Percentiles rank a stretch among this genome's conserved stretches.
phyloP scores from a whole-genome alignment of 345 rosid species.

The Reutealis trisperma region DNA sequence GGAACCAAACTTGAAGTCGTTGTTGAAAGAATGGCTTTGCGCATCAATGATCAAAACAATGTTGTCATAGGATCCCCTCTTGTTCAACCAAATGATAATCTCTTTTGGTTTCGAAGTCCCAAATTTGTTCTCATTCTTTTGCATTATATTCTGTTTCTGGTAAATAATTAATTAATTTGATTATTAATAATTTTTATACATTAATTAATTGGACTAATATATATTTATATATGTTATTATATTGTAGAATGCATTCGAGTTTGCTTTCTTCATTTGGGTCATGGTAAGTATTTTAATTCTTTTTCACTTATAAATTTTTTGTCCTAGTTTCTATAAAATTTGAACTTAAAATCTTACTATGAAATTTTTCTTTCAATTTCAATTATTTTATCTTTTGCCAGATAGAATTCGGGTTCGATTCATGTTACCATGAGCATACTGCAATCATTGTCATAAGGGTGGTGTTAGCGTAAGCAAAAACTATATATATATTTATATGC shows the following conservation, averaged over 20 bases:
- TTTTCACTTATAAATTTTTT: neutral
- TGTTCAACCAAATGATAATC: constrained; percentile 1
- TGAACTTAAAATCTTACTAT: too few species aligned
- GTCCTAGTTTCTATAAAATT: neutral
- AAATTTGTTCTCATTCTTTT: constrained; percentile 1
- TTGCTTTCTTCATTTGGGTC: constrained; percentile 4
- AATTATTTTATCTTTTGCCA: neutral
- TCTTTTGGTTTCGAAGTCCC: constrained; percentile 7
- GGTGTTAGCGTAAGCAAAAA: constrained; percentile 3
- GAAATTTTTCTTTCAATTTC: too few species aligned
- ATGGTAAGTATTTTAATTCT: neutral
- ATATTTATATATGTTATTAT: too few species aligned
- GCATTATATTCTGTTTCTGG: constrained; percentile 1
- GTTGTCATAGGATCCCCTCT: constrained; percentile 7
- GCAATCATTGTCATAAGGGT: neutral
- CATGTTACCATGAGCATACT: neutral
- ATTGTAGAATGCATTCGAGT: constrained; percentile 5
- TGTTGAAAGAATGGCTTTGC: constrained; percentile 4
- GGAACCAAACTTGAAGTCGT: constrained; percentile 10
- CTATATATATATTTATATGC: too few species aligned
- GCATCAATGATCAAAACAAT: neutral
- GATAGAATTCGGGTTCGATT: constrained; percentile 1
- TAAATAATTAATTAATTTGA: neutral
- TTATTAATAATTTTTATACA: too few species aligned
- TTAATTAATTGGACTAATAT: too few species aligned